Evolutionary conservation across 768 basidiomycete genomes (phyloP).

Genomic region (Holtermannia corniformis): DNA sequence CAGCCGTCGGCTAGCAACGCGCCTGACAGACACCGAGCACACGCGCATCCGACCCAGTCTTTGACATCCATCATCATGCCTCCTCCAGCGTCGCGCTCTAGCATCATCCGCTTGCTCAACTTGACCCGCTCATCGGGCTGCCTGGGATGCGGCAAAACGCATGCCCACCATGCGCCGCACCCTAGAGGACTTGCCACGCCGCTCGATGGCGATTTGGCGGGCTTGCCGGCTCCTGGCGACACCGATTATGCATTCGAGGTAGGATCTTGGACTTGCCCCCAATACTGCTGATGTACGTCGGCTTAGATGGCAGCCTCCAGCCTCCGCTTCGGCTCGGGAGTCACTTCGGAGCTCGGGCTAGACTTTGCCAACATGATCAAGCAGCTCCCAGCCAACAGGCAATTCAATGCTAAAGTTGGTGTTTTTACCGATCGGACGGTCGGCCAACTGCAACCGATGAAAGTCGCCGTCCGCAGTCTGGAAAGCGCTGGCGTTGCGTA

Average conservation of each 20-base stretch:
- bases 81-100: slow-evolving; percentile 19
- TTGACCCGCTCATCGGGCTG: slow-evolving; percentile 29
- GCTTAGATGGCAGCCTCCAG: slow-evolving; percentile 37
- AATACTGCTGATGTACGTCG: background rate
- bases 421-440: slow-evolving; percentile 89
- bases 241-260: slow-evolving; percentile 41
- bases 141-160: slow-evolving; percentile 33
- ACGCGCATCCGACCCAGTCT: too few relatives aligned
- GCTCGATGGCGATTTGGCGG: slow-evolving; percentile 13
- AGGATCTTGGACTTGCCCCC: background rate
- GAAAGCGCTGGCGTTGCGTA: slow-evolving; percentile 67
- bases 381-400: slow-evolving; percentile 23
- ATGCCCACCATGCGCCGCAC: slow-evolving; percentile 17
- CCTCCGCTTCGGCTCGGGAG: slow-evolving; percentile 35
- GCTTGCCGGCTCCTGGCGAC: slow-evolving; percentile 22
- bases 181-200: slow-evolving; percentile 30
- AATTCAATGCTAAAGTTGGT: slow-evolving; percentile 54
- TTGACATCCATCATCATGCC: slow-evolving; percentile 7
- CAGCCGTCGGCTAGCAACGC: too few relatives aligned
- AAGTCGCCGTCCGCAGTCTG: slow-evolving; percentile 53
- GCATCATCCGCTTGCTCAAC: slow-evolving; percentile 24
- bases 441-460: slow-evolving; percentile 69
- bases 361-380: slow-evolving; percentile 33
- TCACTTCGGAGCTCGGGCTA: slow-evolving; percentile 35
- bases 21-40: too few relatives aligned